Percentiles rank a stretch among this genome's conserved stretches.
Evolutionary conservation across 768 basidiomycete genomes (phyloP).

Genomic region (Floccularia luteovirens): DNA sequence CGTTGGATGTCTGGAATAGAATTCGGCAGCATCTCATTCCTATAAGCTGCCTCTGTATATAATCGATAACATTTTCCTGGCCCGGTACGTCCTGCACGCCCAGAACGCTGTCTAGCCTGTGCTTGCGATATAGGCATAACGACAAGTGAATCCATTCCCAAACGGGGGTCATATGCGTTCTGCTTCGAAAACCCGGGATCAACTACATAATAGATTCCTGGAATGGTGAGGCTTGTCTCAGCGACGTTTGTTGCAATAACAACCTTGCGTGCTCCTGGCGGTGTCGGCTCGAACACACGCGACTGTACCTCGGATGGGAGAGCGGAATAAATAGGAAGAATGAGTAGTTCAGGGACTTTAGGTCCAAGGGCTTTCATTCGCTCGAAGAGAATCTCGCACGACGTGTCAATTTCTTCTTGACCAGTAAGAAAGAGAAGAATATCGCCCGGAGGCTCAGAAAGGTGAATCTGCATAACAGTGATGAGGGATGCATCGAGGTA

Average conservation of each 20-base stretch:
- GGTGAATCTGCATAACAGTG: conserved; percentile 98
- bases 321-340: conserved; percentile 96
- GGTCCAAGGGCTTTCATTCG: conserved; percentile 98
- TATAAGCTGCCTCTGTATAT: conserved; percentile 96
- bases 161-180: conserved; percentile 93
- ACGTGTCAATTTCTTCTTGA: conserved; percentile 97
- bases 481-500: conserved; percentile 98
- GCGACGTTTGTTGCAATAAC: conserved; percentile 99
- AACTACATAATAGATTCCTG: conserved; percentile 98
- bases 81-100: conserved; percentile 95
- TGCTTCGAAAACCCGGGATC: conserved; percentile 99
- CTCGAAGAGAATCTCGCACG: conserved; percentile 95
- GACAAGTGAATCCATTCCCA: conserved; percentile 98
- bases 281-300: conserved; percentile 95
- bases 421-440: conserved; percentile 96
- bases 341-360: conserved; percentile 96
- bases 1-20: conserved; percentile 98
- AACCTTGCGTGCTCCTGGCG: conserved; percentile 96
- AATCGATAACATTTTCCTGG: conserved; percentile 98
- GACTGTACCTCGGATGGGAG: conserved; percentile 98
- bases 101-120: conserved; percentile 91
- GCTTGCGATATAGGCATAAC: conserved; percentile 99
- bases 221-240: conserved; percentile 96
- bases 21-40: conserved; percentile 98
- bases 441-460: conserved; percentile 96